phyloP scores from a whole-genome alignment of 73 alveolate species.

The Paraurostyla sp. region DNA sequence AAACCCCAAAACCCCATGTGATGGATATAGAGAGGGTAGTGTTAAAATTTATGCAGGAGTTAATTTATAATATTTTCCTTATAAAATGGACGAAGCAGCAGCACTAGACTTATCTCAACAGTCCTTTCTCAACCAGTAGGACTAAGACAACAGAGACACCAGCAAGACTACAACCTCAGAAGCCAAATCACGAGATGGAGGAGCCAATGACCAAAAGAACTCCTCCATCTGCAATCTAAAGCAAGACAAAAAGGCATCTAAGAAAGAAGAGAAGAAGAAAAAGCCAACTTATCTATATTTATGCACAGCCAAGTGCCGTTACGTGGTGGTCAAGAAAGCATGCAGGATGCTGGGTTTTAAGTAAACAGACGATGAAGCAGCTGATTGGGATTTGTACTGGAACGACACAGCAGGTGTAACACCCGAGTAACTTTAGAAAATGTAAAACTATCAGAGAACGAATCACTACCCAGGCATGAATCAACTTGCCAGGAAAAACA shows the following conservation, averaged over 20 bases:
- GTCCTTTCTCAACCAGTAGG: too few species aligned
- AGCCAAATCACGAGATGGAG: too few species aligned
- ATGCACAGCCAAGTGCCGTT: constrained; percentile 39
- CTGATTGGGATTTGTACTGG: constrained; percentile 70
- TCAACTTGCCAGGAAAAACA: constrained; percentile 83
- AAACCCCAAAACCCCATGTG: too few species aligned
- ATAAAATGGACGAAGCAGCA: too few species aligned
- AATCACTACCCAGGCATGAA: constrained; percentile 88
- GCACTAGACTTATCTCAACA: too few species aligned
- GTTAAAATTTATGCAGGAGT: too few species aligned
- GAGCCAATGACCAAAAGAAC: too few species aligned
- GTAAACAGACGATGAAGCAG: constrained; percentile 43
- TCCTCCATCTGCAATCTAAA: too few species aligned
- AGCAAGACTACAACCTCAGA: too few species aligned
- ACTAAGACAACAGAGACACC: too few species aligned
- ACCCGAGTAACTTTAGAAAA: constrained; percentile 41
- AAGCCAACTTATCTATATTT: constrained; percentile 29
- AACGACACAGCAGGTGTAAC: constrained; percentile 36
- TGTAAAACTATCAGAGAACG: constrained; percentile 72
- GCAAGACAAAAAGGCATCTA: background rate
- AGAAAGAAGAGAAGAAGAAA: constrained; percentile 24
- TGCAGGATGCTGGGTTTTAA: constrained; percentile 3
- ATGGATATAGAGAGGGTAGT: too few species aligned
- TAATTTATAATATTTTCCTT: too few species aligned
- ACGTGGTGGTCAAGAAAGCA: constrained; percentile 42